phyloP scores from a whole-genome alignment of 2,329 filamentous ascomycete genomes.

The Colletotrichum chlorophyti region DNA sequence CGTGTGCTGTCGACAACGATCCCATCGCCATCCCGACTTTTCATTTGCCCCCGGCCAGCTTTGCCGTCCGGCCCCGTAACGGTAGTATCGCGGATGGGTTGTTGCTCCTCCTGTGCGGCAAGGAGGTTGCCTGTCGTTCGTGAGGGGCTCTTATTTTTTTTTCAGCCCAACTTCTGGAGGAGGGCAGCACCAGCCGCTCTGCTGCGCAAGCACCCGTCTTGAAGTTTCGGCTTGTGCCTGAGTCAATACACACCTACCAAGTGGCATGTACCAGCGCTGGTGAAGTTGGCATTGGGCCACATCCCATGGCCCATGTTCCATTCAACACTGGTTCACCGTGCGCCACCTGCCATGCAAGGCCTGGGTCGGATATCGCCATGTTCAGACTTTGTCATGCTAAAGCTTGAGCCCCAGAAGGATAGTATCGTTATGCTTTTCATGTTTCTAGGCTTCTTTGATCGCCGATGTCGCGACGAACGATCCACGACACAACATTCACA shows the following conservation, averaged over 20 bases:
- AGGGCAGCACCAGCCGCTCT: no score
- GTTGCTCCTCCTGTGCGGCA: slow-evolving; percentile 3
- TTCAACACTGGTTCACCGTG: slow-evolving; percentile 2
- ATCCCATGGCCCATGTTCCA: slow-evolving; percentile 7
- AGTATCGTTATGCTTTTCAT: slow-evolving; percentile 5
- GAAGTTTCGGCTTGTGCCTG: background rate
- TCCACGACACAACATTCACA: background rate
- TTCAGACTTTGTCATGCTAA: background rate
- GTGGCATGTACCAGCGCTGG: background rate
- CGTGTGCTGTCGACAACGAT: background rate
- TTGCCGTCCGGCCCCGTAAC: slow-evolving; percentile 25
- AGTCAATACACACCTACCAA: slow-evolving; percentile 14
- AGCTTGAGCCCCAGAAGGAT: slow-evolving; percentile 7
- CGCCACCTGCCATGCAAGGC: slow-evolving; percentile 9
- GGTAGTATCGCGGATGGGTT: slow-evolving; percentile 2
- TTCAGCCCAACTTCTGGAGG: no score
- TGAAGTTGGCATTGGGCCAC: background rate
- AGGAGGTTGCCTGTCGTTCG: background rate
- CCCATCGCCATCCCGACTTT: background rate
- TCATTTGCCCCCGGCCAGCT: slow-evolving; percentile 6
- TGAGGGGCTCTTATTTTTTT: no score
- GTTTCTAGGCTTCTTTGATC: background rate
- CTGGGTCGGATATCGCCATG: slow-evolving; percentile 6
- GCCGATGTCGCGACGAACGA: background rate
- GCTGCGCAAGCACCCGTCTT: no score